Evolutionary conservation across 2,329 filamentous ascomycete species (phyloP).

Genomic region (Verticillium isaacii): DNA sequence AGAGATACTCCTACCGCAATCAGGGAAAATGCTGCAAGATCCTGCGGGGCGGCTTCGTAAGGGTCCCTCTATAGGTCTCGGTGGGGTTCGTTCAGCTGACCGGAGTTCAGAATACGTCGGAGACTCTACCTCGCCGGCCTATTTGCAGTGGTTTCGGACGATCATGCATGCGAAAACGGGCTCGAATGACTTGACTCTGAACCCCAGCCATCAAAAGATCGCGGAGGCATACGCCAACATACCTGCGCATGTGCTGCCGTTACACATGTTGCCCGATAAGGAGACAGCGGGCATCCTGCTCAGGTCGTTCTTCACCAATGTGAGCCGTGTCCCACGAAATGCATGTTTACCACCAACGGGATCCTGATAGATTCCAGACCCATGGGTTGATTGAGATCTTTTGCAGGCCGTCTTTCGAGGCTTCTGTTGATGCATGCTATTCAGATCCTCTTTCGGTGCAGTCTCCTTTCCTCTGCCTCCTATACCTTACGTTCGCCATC

Average conservation of each 20-base stretch:
- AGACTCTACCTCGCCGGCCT: constrained; percentile 58
- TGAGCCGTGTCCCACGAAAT: constrained; percentile 21
- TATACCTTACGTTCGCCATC: constrained; percentile 60
- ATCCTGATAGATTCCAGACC: neutral
- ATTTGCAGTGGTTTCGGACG: constrained; percentile 56
- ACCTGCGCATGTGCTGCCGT: constrained; percentile 38
- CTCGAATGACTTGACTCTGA: constrained; percentile 51
- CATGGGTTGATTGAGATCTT: constrained; percentile 58
- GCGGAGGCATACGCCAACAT: constrained; percentile 47
- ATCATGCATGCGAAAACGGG: constrained; percentile 54
- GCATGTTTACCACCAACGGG: constrained; percentile 38
- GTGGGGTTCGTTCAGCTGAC: constrained; percentile 11
- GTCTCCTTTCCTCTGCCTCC: constrained; percentile 49
- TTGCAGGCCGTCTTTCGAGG: constrained; percentile 43
- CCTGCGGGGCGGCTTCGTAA: constrained; percentile 50
- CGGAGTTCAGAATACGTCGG: constrained; percentile 49
- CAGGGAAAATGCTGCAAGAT: constrained; percentile 56
- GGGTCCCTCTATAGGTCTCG: constrained; percentile 17
- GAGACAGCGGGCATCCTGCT: constrained; percentile 49
- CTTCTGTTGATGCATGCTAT: constrained; percentile 48
- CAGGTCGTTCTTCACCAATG: constrained; percentile 57
- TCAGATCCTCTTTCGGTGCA: constrained; percentile 44
- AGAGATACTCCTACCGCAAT: constrained; percentile 46
- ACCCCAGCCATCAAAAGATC: constrained; percentile 52
- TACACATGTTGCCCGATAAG: constrained; percentile 50